phyloP scores from a whole-genome alignment of 2,329 filamentous ascomycete genomes.

The Leptodontidium sp. region DNA sequence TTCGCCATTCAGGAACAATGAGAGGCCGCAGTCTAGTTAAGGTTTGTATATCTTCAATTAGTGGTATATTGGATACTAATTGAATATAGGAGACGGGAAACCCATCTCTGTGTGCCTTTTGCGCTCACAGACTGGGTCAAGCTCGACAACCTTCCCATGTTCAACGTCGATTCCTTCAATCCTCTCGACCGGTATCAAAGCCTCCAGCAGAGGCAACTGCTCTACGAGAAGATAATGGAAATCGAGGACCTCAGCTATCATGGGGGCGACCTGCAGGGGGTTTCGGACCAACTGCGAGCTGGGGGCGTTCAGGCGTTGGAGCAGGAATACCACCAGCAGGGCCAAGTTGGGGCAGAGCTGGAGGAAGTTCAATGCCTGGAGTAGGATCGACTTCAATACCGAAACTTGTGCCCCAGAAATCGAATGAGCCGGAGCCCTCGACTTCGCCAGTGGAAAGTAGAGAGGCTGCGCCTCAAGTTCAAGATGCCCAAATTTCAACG shows the following conservation, averaged over 20 bases:
- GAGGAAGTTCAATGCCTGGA: neutral
- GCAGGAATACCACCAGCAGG: conserved; percentile 16
- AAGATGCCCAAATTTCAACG: neutral
- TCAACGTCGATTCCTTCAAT: conserved; percentile 46
- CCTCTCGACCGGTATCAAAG: conserved; percentile 40
- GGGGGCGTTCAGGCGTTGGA: conserved; percentile 32
- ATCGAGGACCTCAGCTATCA: conserved; percentile 21
- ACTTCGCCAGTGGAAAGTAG: neutral
- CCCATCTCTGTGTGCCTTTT: conserved; percentile 47
- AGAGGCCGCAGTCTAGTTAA: conserved; percentile 44
- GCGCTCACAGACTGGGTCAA: conserved; percentile 45
- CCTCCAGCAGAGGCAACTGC: conserved; percentile 38
- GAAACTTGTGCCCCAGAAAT: neutral
- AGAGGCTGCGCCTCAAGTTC: neutral
- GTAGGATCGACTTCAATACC: neutral
- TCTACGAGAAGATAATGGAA: conserved; percentile 29
- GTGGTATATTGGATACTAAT: conserved; percentile 23
- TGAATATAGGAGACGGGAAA: conserved; percentile 40
- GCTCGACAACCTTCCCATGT: conserved; percentile 43
- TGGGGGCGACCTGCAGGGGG: conserved; percentile 31
- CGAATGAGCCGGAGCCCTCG: neutral
- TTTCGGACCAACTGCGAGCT: conserved; percentile 25
- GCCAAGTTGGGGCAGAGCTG: conserved; percentile 21
- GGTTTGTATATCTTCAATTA: conserved; percentile 29
- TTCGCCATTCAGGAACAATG: conserved; percentile 40